These are phyloP conservation scores for Beauveria asiatica DNA, from an alignment of 2,329 filamentous ascomycete genomes.

Conservation along the genomic window DNA sequence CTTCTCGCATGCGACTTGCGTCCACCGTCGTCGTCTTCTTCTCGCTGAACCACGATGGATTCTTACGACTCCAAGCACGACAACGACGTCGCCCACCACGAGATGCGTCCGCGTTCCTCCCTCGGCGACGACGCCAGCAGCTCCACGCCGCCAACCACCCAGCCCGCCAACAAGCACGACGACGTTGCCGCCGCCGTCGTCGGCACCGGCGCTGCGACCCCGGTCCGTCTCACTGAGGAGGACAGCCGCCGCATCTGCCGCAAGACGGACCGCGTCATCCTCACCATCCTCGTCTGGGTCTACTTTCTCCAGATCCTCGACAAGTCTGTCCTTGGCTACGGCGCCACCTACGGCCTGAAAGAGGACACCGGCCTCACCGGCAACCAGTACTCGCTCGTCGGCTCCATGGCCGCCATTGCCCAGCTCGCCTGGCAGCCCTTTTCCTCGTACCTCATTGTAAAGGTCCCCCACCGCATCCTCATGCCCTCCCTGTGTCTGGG, in stretches of 20 bases:
- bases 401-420: slow-evolving; percentile 49
- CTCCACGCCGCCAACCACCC: background rate
- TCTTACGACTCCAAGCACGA: slow-evolving; percentile 4
- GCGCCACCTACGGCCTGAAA: slow-evolving; percentile 46
- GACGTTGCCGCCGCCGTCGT: slow-evolving; percentile 1
- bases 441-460: slow-evolving; percentile 51
- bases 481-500: slow-evolving; percentile 42
- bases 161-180: background rate
- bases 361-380: slow-evolving; percentile 41
- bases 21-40: background rate
- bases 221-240: slow-evolving; percentile 28
- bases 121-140: slow-evolving; percentile 1
- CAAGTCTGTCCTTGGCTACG: slow-evolving; percentile 49
- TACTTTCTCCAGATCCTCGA: slow-evolving; percentile 53
- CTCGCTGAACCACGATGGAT: background rate
- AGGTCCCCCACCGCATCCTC: slow-evolving; percentile 49
- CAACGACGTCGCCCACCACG: slow-evolving; percentile 11
- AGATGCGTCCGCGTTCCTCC: background rate
- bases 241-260: slow-evolving; percentile 38
- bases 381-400: slow-evolving; percentile 48
- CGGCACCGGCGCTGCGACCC: background rate
- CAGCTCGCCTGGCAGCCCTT: slow-evolving; percentile 55
- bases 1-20: background rate
- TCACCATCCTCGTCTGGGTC: slow-evolving; percentile 47
- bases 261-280: slow-evolving; percentile 53